A percentile compares a stretch with the other conserved stretches of the same genome.
Evolutionary conservation across 163 green algal genomes (phyloP).

Genomic region (Volvox carteri): DNA sequence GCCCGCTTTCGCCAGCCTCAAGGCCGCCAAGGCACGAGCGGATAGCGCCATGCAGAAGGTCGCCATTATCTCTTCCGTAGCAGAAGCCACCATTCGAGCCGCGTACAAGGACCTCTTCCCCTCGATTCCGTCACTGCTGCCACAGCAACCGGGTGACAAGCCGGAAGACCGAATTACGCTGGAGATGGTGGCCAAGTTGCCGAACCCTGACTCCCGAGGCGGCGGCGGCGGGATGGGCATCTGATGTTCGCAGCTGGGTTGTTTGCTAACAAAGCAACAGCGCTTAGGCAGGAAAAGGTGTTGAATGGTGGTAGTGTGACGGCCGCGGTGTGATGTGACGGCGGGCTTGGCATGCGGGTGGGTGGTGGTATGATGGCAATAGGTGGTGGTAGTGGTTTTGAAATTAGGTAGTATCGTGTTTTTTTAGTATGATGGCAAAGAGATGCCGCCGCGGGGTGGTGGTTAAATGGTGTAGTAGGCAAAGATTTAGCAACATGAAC

Average conservation of each 20-base stretch:
- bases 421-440: too few relatives aligned
- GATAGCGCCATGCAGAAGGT: conserved; percentile 64
- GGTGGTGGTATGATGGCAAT: too few relatives aligned
- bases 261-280: too few relatives aligned
- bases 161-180: background rate
- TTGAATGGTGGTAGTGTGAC: too few relatives aligned
- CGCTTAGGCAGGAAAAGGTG: too few relatives aligned
- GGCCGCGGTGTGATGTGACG: too few relatives aligned
- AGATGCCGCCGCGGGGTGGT: too few relatives aligned
- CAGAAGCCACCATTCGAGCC: conserved; percentile 75
- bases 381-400: too few relatives aligned
- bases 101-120: conserved; percentile 70
- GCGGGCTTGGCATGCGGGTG: too few relatives aligned
- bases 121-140: conserved; percentile 23
- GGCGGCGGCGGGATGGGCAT: background rate
- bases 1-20: background rate
- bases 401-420: too few relatives aligned
- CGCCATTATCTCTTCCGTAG: conserved; percentile 69
- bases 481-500: too few relatives aligned
- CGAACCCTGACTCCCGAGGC: conserved; percentile 46
- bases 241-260: background rate
- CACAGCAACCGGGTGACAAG: background rate
- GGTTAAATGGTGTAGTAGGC: too few relatives aligned
- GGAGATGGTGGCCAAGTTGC: conserved; percentile 30
- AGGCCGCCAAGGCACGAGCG: conserved; percentile 3